Evolutionary conservation across 2,329 filamentous ascomycete genomes (phyloP).

Genomic region (Parastagonospora nodorum): DNA sequence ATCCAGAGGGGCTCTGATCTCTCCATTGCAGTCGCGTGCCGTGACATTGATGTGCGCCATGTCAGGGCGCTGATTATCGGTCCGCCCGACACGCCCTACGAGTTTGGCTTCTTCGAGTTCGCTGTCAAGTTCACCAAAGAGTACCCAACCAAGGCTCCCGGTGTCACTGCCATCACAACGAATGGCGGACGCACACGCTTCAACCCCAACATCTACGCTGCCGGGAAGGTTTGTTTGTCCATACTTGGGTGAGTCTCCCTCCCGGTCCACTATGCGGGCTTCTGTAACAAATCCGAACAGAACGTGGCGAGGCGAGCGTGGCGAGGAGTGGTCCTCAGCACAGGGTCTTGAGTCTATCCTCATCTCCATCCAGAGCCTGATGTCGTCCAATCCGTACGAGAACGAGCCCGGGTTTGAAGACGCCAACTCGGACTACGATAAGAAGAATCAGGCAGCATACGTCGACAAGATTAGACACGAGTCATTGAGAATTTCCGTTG

Average conservation of each 20-base stretch:
- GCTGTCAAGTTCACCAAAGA: constrained; percentile 78
- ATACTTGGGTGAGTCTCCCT: constrained; percentile 72
- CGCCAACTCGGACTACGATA: constrained; percentile 69
- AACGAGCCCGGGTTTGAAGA: constrained; percentile 95
- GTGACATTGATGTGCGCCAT: constrained; percentile 86
- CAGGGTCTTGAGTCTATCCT: constrained; percentile 94
- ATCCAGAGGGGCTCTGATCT: constrained; percentile 84
- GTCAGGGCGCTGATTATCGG: constrained; percentile 89
- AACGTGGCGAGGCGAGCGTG: constrained; percentile 88
- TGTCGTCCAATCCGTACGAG: constrained; percentile 92
- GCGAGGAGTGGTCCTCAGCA: constrained; percentile 95
- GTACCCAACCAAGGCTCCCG: constrained; percentile 73
- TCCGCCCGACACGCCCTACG: constrained; percentile 91
- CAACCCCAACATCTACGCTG: constrained; percentile 95
- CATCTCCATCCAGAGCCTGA: constrained; percentile 93
- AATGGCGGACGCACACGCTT: constrained; percentile 88
- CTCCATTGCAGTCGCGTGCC: constrained; percentile 84
- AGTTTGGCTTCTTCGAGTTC: constrained; percentile 98
- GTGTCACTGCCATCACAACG: constrained; percentile 75
- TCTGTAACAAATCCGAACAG: constrained; percentile 52
- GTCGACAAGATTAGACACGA: constrained; percentile 92
- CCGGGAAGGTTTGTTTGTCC: constrained; percentile 91
- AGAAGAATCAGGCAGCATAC: constrained; percentile 75
- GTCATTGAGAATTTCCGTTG: constrained; percentile 81
- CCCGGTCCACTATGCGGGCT: background rate